Conservation (phyloP, 2,329 filamentous ascomycete genomes). For the Aspergillus proliferans region DNA sequence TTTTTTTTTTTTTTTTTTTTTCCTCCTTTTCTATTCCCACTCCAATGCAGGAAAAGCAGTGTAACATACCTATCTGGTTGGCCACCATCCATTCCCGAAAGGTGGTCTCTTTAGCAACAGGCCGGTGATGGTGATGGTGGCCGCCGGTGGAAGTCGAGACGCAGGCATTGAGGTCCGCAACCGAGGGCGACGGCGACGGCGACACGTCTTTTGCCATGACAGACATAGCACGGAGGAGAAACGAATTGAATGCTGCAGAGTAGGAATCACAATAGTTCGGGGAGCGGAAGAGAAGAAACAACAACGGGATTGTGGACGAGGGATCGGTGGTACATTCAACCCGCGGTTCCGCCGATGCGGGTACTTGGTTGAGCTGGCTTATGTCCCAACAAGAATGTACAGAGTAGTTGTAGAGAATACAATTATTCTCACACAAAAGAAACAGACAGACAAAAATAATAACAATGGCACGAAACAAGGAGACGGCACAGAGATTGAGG, state of each 20-base stretch:
- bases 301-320: background rate
- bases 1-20: background rate
- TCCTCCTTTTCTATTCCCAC: background rate
- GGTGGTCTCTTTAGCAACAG: conserved; percentile 31
- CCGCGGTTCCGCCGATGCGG: conserved; percentile 1
- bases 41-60: background rate
- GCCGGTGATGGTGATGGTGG: conserved; percentile 17
- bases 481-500: background rate
- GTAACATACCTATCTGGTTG: conserved; percentile 67
- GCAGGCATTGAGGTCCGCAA: conserved; percentile 36
- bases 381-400: background rate
- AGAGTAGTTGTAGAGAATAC: background rate
- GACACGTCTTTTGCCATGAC: conserved; percentile 31
- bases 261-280: no score
- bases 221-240: no score
- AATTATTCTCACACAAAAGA: background rate
- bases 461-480: background rate
- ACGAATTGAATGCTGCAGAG: no score
- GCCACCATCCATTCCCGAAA: conserved; percentile 61
- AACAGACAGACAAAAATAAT: background rate
- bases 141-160: conserved; percentile 27
- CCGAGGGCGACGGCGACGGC: conserved; percentile 22
- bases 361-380: background rate
- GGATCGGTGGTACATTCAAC: background rate
- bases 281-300: no score